These are phyloP conservation scores for Colletotrichum tropicale DNA, from an alignment of 2,329 filamentous ascomycete genomes.

Conservation along the genomic window DNA sequence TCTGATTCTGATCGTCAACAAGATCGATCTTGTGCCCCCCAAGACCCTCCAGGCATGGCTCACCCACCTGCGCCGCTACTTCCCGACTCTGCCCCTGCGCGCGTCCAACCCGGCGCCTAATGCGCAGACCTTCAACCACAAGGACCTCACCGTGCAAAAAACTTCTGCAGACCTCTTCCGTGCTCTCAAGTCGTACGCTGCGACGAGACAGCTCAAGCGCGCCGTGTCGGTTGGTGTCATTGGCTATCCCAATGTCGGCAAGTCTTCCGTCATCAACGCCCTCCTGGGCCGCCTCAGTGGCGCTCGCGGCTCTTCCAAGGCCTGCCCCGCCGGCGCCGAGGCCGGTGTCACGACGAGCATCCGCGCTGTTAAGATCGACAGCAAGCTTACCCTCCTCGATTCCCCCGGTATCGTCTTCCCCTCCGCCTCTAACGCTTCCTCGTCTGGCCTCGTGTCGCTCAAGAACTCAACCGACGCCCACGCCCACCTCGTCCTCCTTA, in stretches of 20 bases:
- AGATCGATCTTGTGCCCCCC: conserved; percentile 89
- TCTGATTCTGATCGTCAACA: conserved; percentile 91
- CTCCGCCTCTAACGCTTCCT: conserved; percentile 52
- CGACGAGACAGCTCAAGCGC: conserved; percentile 83
- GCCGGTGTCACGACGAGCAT: conserved; percentile 90
- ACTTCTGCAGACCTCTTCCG: conserved; percentile 87
- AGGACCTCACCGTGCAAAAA: conserved; percentile 83
- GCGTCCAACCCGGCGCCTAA: conserved; percentile 84
- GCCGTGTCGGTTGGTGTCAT: conserved; percentile 92
- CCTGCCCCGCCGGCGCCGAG: conserved; percentile 88
- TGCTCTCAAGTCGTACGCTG: conserved; percentile 87
- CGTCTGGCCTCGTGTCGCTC: conserved; percentile 48
- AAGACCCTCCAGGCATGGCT: conserved; percentile 86
- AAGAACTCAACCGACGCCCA: conserved; percentile 75
- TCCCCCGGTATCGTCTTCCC: conserved; percentile 96
- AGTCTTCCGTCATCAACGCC: conserved; percentile 95
- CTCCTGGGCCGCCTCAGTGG: conserved; percentile 78
- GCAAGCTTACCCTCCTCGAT: conserved; percentile 90
- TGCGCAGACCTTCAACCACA: conserved; percentile 91
- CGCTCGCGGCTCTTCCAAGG: conserved; percentile 62
- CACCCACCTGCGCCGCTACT: conserved; percentile 81
- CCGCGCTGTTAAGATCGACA: conserved; percentile 91
- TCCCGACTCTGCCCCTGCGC: conserved; percentile 88
- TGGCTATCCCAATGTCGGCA: conserved; percentile 94
- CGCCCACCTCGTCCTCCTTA: conserved; percentile 85